Evolutionary conservation across 2,329 filamentous ascomycete genomes (phyloP), one percentile per base, ranked within the genome.

Genomic region (Cladophialophora exuberans): DNA sequence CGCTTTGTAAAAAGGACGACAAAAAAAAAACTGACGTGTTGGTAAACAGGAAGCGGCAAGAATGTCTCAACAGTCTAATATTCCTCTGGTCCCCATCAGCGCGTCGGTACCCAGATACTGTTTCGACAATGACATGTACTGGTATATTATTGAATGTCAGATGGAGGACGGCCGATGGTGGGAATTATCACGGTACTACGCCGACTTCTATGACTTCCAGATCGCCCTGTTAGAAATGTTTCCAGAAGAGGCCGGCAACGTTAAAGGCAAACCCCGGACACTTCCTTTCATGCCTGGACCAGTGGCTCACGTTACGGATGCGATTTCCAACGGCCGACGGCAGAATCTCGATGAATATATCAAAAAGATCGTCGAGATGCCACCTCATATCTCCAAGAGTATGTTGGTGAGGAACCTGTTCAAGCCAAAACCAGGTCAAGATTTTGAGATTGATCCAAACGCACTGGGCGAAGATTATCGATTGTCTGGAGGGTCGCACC

Each of bases 121-220:
- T 71, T 97, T 95, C 67, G 90, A 91, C 56, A 93, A 97, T 69
- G 92, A 97, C 65, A 97, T 97, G 71, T 97, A 97, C 73, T 97
- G 94, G 90, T 99, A 97, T 68, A 89, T 97, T 51, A 93, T 99
- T 56, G 92, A 97, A 71, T 90, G 89, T 20, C 82, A 87, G 65
- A 83, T 97, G 72, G 90, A 96, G 67, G 92, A 97, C 69, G 92
- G 91, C 43, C 83, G 89, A 42, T 87, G 89, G 68, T 97, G 92
- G 91, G 92, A 97, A 69, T 77, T 99, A 45, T 93, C 90, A 33
- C 85, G 94, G 60, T 94, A 96, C 68, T 99, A 99, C 68, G 91
- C 97, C 71, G 94, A 97, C 75, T 99, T 99, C 69, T 99, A 97
- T 74, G 94, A 97, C 72, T 93, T 97, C 71, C 94, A 99, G 71